Base-by-base conservation (phyloP, 805 yeast genomes). In the Zygoascus tannicola region DNA sequence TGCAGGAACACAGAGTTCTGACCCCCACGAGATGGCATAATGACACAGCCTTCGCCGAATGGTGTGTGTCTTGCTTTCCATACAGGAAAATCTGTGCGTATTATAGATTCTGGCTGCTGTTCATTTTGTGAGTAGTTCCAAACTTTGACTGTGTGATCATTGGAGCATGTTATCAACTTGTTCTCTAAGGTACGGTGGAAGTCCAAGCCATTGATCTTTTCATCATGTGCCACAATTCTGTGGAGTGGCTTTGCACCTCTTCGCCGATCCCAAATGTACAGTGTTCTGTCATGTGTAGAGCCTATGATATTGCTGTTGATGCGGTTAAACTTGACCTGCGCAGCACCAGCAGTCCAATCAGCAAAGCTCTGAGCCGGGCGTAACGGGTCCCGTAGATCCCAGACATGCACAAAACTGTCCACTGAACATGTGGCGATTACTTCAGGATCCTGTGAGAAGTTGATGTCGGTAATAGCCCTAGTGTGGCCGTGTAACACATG, bases 271-370 rank as follows among this genome's bases (percentile, higher is more conserved):
- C 98, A 92, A 1, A 92, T 67, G 47, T 78, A 78, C 35, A 90
- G 73, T 41, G 78, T 71, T 55, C 81, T 76, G 55, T 85, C 94
- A 58, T 92, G 98, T 4, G 94, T 73, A 1, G 92, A 80, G 0
- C 97, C 96, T 22, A 92, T 56, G 23, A 87, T 73, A 56, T 83
- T 73, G 2, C 86, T 78, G 54, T 88, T 80, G 36, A 71, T 68
- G 50, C 77, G 77, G 59, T 82, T 85, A 97, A 97, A 92, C 58
- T 90, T 87, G 14, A 87, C 96, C 60, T 90, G 97, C 0, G 94
- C 76, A 2, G 97, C 94, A 2, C 94, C 90, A 0, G 96, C 94
- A 45, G 84, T 67, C 94, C 96, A 92, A 57, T 90, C 95, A n/a
- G 95, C 85, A 65, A 85, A 87, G 38, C 78, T 72, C 46, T 73